Evolutionary conservation across 768 basidiomycete species (phyloP).

Genomic region (Macrolepiota albuminosa): DNA sequence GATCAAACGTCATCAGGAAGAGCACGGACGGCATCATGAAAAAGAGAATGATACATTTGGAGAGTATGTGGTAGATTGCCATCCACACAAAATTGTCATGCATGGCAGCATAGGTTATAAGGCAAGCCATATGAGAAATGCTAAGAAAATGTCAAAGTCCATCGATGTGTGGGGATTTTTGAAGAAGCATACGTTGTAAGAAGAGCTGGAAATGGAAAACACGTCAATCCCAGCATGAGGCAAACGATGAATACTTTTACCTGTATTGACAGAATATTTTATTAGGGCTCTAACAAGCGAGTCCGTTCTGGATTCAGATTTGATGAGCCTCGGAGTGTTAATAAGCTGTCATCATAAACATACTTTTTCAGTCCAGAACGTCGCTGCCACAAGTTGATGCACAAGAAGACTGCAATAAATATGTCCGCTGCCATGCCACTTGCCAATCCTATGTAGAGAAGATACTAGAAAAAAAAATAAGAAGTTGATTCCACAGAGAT

Average conservation of each 20-base stretch:
- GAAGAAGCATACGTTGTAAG: conserved; percentile 9
- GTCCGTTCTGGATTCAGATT: background rate
- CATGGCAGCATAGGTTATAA: conserved; percentile 15
- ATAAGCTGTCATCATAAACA: background rate
- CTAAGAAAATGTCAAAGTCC: background rate
- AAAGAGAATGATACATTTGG: conserved; percentile 8
- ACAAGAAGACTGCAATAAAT: conserved; percentile 10
- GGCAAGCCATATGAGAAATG: conserved; percentile 5
- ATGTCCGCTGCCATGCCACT: conserved; percentile 10
- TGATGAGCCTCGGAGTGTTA: background rate
- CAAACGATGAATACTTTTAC: background rate
- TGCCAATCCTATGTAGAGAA: conserved; percentile 11
- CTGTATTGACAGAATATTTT: conserved; percentile 10
- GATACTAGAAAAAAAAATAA: conserved; percentile 1
- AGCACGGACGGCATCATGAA: background rate
- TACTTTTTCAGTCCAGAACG: conserved; percentile 10
- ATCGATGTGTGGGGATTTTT: background rate
- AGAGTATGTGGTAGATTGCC: conserved; percentile 14
- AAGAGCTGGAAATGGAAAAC: background rate
- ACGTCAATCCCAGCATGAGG: background rate
- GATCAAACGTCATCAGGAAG: background rate
- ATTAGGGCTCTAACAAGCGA: conserved; percentile 8
- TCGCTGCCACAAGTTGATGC: background rate
- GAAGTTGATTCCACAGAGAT: background rate
- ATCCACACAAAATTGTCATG: conserved; percentile 15